A percentile compares a stretch with the other conserved stretches of the same genome.
Conservation (phyloP, 768 basidiomycete species). For the Russula vinacea region DNA sequence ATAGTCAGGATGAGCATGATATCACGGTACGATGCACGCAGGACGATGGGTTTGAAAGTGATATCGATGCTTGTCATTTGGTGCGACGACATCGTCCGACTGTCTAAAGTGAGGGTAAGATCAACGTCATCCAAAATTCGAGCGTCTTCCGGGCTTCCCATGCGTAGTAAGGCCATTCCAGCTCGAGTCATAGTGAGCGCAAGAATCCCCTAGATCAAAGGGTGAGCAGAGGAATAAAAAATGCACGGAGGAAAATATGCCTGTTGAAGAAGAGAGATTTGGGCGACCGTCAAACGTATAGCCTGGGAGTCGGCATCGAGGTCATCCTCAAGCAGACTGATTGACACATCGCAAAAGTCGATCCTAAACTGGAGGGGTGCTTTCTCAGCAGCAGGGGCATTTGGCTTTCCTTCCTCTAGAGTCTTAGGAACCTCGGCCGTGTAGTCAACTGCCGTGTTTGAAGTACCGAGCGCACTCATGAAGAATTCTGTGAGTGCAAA, state of each 20-base stretch:
- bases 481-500: slow-evolving; percentile 88
- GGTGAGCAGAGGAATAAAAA: background rate
- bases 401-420: slow-evolving; percentile 16
- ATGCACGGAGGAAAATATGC: slow-evolving; percentile 40
- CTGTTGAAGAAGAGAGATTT: slow-evolving; percentile 89
- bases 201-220: slow-evolving; percentile 57
- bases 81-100: slow-evolving; percentile 60
- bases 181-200: slow-evolving; percentile 76
- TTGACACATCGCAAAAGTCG: slow-evolving; percentile 85
- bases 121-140: slow-evolving; percentile 93
- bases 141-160: slow-evolving; percentile 84
- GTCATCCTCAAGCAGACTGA: slow-evolving; percentile 87
- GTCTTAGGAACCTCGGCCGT: slow-evolving; percentile 26
- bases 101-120: slow-evolving; percentile 83
- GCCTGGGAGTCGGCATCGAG: slow-evolving; percentile 75
- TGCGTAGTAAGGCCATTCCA: slow-evolving; percentile 90
- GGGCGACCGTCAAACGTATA: slow-evolving; percentile 78
- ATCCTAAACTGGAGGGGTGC: slow-evolving; percentile 63
- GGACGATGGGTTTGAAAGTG: slow-evolving; percentile 75
- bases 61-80: slow-evolving; percentile 83
- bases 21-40: slow-evolving; percentile 94
- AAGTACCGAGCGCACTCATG: slow-evolving; percentile 48
- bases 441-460: slow-evolving; percentile 26
- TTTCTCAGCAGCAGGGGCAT: slow-evolving; percentile 19
- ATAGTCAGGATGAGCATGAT: slow-evolving; percentile 85